Percentiles rank a stretch among this genome's conserved stretches.
phyloP scores from a whole-genome alignment of 2,329 filamentous ascomycete species.

The Pseudomassariella vexata region DNA sequence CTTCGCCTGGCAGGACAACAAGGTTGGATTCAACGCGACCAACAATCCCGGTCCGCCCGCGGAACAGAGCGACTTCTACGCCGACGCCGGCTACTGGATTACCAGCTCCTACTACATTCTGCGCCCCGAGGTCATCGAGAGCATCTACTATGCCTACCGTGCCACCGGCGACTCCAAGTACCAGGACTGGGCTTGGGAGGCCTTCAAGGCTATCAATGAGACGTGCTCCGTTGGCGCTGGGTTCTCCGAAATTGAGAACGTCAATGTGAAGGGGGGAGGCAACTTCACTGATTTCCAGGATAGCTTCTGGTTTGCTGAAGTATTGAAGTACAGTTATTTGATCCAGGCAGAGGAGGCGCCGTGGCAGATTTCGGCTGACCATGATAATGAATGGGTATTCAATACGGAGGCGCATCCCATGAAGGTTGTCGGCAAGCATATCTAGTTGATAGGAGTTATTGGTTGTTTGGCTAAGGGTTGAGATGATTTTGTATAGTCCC shows the following conservation, averaged over 20 bases:
- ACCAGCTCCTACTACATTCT: conserved; percentile 56
- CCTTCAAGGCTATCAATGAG: conserved; percentile 61
- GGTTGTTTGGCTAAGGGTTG: background rate
- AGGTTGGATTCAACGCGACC: conserved; percentile 24
- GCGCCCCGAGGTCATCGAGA: conserved; percentile 77
- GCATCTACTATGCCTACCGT: conserved; percentile 81
- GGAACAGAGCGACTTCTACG: conserved; percentile 54
- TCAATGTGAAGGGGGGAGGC: conserved; percentile 59
- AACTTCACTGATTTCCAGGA: conserved; percentile 66
- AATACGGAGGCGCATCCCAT: conserved; percentile 36
- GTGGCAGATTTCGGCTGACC: conserved; percentile 41
- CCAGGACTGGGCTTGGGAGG: conserved; percentile 80
- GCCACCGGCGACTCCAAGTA: conserved; percentile 70
- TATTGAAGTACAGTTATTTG: conserved; percentile 78
- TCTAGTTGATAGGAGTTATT: conserved; percentile 7
- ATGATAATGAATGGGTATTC: conserved; percentile 46
- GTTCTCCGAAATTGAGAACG: conserved; percentile 60
- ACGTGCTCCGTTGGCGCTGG: conserved; percentile 60
- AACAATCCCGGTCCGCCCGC: conserved; percentile 37
- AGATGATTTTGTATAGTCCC: background rate
- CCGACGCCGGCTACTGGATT: conserved; percentile 67
- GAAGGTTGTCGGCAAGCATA: conserved; percentile 19
- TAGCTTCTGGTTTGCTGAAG: conserved; percentile 84
- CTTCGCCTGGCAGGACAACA: conserved; percentile 55
- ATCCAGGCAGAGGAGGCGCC: conserved; percentile 57